Conservation (phyloP, 2,329 filamentous ascomycete species). For the Neocatenulostroma microsporum region DNA sequence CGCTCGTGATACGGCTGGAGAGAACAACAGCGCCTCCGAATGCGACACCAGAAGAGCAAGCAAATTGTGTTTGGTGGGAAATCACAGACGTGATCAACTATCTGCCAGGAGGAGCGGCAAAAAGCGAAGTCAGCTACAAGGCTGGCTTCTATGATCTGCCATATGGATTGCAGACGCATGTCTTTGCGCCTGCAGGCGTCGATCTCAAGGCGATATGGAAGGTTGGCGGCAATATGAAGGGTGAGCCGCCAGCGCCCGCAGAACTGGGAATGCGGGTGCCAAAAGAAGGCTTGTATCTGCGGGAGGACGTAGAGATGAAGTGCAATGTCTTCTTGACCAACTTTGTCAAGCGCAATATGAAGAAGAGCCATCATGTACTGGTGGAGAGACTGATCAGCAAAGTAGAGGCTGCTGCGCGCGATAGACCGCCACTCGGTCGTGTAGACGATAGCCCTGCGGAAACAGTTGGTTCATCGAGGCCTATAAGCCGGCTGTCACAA, state of each 20-base stretch:
- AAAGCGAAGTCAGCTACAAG: conserved; percentile 66
- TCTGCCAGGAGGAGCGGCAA: conserved; percentile 57
- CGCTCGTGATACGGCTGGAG: conserved; percentile 65
- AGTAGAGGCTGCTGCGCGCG: too few species aligned
- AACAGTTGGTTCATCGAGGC: too few species aligned
- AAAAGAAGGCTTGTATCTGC: conserved; percentile 62
- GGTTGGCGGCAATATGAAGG: conserved; percentile 64
- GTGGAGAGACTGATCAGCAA: conserved; percentile 45
- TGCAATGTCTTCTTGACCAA: conserved; percentile 68
- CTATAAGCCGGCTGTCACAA: too few species aligned
- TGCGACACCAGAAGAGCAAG: conserved; percentile 61
- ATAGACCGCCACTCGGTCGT: too few species aligned
- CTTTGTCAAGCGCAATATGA: conserved; percentile 77
- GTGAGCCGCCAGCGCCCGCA: conserved; percentile 56
- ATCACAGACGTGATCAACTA: conserved; percentile 71
- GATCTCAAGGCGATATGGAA: conserved; percentile 78
- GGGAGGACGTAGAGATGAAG: conserved; percentile 77
- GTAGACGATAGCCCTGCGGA: too few species aligned
- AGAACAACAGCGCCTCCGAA: conserved; percentile 59
- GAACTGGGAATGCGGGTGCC: conserved; percentile 57
- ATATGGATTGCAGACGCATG: conserved; percentile 70
- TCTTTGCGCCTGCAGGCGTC: conserved; percentile 73
- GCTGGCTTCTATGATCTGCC: conserved; percentile 70
- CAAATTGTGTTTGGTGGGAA: conserved; percentile 65
- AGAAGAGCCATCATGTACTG: conserved; percentile 63